Evolutionary conservation across 2,329 filamentous ascomycete species (phyloP).

Genomic region (Delphinella strobiligena): DNA sequence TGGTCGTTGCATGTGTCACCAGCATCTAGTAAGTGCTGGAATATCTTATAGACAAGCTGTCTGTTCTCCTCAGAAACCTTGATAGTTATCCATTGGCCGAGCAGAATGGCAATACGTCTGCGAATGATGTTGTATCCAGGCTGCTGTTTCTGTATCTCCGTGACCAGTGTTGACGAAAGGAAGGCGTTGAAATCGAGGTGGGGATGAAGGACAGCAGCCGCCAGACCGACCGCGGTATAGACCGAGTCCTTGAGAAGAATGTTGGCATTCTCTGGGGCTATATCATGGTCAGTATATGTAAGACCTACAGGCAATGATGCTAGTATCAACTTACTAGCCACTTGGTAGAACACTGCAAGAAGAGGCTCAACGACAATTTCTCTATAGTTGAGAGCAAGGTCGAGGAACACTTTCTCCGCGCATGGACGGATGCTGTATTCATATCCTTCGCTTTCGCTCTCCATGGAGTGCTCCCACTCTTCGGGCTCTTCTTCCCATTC

Average conservation of each 20-base stretch:
- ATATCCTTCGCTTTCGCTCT: slow-evolving; percentile 67
- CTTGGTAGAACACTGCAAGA: slow-evolving; percentile 68
- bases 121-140: slow-evolving; percentile 70
- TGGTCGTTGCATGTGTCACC: slow-evolving; percentile 69
- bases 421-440: slow-evolving; percentile 89
- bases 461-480: slow-evolving; percentile 87
- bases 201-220: slow-evolving; percentile 62
- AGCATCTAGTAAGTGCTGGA: slow-evolving; percentile 70
- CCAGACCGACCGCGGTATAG: slow-evolving; percentile 82
- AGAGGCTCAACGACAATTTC: slow-evolving; percentile 66
- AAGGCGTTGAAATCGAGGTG: slow-evolving; percentile 76
- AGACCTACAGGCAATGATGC: too few species aligned
- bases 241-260: slow-evolving; percentile 85
- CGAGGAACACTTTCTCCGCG: slow-evolving; percentile 85
- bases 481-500: slow-evolving; percentile 93
- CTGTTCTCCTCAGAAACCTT: slow-evolving; percentile 57
- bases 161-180: slow-evolving; percentile 59
- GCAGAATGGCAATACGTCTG: slow-evolving; percentile 74
- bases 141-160: slow-evolving; percentile 60
- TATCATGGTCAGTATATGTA: slow-evolving; percentile 7
- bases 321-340: slow-evolving; percentile 45
- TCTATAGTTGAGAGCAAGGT: slow-evolving; percentile 83
- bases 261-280: slow-evolving; percentile 49
- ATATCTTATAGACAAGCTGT: slow-evolving; percentile 74
- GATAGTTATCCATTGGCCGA: slow-evolving; percentile 81